A percentile compares a stretch with the other conserved stretches of the same genome.
Evolutionary conservation across 2,329 filamentous ascomycete species (phyloP).

Genomic region (Didymella pomorum): DNA sequence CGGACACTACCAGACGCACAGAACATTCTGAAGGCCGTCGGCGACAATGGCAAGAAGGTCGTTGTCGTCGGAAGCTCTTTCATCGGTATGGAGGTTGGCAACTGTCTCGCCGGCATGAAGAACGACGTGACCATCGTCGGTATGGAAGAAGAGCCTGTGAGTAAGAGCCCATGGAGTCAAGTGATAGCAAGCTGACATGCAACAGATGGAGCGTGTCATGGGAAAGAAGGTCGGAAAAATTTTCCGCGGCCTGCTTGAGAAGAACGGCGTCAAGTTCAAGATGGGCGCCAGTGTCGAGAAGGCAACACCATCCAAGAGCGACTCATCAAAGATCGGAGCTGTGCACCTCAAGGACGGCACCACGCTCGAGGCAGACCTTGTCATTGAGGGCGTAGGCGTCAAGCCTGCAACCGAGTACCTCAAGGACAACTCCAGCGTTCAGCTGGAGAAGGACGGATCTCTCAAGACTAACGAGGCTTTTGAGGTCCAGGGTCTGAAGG

Average conservation of each 20-base stretch:
- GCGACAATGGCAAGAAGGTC: conserved; percentile 85
- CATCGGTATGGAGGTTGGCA: conserved; percentile 98
- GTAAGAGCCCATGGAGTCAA: background rate
- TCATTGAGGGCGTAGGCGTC: conserved; percentile 91
- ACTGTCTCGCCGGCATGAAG: conserved; percentile 74
- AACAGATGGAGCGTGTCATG: conserved; percentile 80
- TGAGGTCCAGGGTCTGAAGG: conserved; percentile 75
- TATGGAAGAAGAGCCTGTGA: conserved; percentile 77
- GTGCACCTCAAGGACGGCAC: conserved; percentile 88
- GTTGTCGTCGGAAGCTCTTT: conserved; percentile 93
- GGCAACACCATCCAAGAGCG: conserved; percentile 73
- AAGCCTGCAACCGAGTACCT: conserved; percentile 85
- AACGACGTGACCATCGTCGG: conserved; percentile 88
- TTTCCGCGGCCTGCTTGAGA: conserved; percentile 80
- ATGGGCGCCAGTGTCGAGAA: conserved; percentile 83
- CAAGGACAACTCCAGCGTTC: conserved; percentile 71
- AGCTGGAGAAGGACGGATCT: conserved; percentile 84
- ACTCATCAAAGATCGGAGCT: conserved; percentile 77
- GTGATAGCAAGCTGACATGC: background rate
- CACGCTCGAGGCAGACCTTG: conserved; percentile 82
- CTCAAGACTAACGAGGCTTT: conserved; percentile 82
- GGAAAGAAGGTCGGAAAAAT: conserved; percentile 81
- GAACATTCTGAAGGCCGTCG: conserved; percentile 79
- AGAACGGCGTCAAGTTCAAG: conserved; percentile 87
- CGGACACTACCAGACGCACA: conserved; percentile 79